Base-by-base conservation (phyloP, 1,139 yeast species). In the Arxiozyma heterogenica region DNA sequence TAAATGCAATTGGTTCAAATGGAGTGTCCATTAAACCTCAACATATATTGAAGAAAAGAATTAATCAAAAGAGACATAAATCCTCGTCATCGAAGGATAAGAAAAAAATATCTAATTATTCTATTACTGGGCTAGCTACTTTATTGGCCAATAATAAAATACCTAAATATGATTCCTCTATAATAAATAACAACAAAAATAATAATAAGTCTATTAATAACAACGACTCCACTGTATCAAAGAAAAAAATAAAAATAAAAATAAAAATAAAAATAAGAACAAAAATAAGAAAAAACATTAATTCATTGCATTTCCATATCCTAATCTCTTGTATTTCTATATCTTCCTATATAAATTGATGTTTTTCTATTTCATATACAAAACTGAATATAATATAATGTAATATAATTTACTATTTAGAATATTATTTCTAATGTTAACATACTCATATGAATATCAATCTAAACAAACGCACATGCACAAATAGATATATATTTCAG, bases 1-100 rank as follows among this genome's bases (percentile, higher is more conserved):
- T 89, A 67, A 81, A 88, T 44, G 89, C 91, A n/a, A 67, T 90
- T 52, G 97, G 97, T 0, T 96, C 97, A 4, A 77, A 80, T 57
- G 93, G 94, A 2, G 86, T 86, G 11, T 58, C 69, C 17, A 60
- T 67, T 30, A 57, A 58, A 22, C 59, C 62, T n/a, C 58, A 59
- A 6, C 60, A 56, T 39, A 57, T 64, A 11, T 68, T 60, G 53
- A 59, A 56, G 45, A 56, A 45, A 48, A 55, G 53, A 43, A 34
- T 17, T 21, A 41, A 41, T 12, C 50, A 52, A 39, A 53, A 52
- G 44, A 55, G 47, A 48, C 53, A 44, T 38, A 57, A 51, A 27
- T 38, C 39, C 15, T 27, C 8, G 8, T 27, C 38, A 17, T 21
- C 8, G 4, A 52, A 56, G 41, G 49, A 55, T 30, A 49, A 53